phyloP scores from a whole-genome alignment of 306 rosid species.

The Clitoria ternatea region DNA sequence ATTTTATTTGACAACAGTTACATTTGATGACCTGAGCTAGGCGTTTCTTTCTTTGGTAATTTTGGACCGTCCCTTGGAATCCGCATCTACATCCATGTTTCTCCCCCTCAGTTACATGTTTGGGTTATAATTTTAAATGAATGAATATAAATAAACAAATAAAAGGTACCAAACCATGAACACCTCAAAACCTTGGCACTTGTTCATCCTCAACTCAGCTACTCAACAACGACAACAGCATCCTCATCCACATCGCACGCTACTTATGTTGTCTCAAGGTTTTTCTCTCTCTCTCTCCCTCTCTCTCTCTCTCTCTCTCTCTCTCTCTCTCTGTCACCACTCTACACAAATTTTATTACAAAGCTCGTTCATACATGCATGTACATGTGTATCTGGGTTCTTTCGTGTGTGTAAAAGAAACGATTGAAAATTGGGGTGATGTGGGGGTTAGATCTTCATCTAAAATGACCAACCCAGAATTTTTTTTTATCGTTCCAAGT shows the following conservation, averaged over 20 bases:
- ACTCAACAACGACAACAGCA: conserved; percentile 7
- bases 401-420: neutral
- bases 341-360: neutral
- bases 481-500: neutral
- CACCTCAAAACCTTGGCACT: neutral
- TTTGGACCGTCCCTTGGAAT: neutral
- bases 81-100: conserved; percentile 9
- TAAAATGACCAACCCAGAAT: neutral
- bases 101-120: neutral
- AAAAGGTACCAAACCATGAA: neutral
- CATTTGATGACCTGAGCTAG: neutral
- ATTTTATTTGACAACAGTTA: neutral
- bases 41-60: conserved; percentile 22
- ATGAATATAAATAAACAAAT: neutral
- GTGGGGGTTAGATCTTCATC: conserved; percentile 28
- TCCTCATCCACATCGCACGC: conserved; percentile 10
- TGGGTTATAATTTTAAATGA: neutral
- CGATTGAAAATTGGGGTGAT: neutral
- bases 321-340: neutral
- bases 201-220: conserved; percentile 5
- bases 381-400: neutral
- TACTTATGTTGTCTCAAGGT: conserved; percentile 31
- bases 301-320: no score
- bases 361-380: neutral
- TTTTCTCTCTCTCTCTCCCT: conserved; percentile 11